These are phyloP conservation scores for Mycosphaerella arachidis DNA, from an alignment of 2,329 filamentous ascomycete species.

Conservation along the genomic window DNA sequence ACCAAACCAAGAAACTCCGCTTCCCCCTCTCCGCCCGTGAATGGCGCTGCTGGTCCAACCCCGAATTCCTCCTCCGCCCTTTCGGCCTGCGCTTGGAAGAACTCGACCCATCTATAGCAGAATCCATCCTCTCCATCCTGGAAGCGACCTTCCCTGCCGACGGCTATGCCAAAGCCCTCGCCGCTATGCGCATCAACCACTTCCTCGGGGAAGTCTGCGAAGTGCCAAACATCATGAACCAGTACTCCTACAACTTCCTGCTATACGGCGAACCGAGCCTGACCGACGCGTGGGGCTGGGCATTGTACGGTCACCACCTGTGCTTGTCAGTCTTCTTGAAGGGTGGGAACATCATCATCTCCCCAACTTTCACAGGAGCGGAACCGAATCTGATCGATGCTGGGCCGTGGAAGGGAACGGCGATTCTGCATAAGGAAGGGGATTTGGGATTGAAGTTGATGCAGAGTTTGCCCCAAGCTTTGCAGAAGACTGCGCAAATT, in stretches of 20 bases:
- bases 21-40: conserved; percentile 66
- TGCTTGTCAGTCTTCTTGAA: conserved; percentile 68
- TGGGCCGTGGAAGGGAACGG: conserved; percentile 59
- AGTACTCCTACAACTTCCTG: conserved; percentile 66
- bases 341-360: conserved; percentile 60
- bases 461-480: conserved; percentile 52
- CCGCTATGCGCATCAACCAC: conserved; percentile 69
- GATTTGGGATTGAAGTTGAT: conserved; percentile 62
- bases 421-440: conserved; percentile 63
- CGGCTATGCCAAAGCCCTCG: conserved; percentile 65
- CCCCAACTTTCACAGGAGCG: conserved; percentile 73
- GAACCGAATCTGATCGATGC: conserved; percentile 71
- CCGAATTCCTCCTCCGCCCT: conserved; percentile 65
- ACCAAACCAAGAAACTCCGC: conserved; percentile 47
- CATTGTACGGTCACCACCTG: conserved; percentile 74
- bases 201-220: conserved; percentile 67
- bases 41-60: conserved; percentile 69
- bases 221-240: conserved; percentile 62
- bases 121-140: conserved; percentile 54
- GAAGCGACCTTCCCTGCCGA: conserved; percentile 59
- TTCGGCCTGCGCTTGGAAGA: conserved; percentile 70
- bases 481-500: conserved; percentile 51
- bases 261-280: conserved; percentile 62
- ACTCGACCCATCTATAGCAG: conserved; percentile 42
- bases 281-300: conserved; percentile 63